A percentile compares a stretch with the other conserved stretches of the same genome.
These are phyloP conservation scores for Globisporangium uncinulatum DNA, from an alignment of 352 stramenopile species.

Conservation along the genomic window DNA sequence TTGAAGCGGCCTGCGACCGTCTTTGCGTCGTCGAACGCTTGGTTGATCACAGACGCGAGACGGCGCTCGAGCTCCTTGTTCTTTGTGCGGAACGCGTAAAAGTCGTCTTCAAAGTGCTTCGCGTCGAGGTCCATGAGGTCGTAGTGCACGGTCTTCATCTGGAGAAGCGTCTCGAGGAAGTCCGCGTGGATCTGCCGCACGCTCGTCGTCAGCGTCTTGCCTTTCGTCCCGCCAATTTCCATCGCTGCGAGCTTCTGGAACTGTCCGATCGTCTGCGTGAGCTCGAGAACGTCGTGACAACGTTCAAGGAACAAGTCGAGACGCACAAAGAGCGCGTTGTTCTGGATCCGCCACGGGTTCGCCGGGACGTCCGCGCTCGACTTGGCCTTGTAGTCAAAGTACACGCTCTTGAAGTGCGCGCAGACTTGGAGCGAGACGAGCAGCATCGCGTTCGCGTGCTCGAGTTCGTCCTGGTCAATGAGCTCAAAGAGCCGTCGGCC, in stretches of 20 bases:
- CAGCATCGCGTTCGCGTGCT: slow-evolving; percentile 70
- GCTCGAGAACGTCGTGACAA: slow-evolving; percentile 88
- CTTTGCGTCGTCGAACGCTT: slow-evolving; percentile 91
- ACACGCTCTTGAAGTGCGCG: slow-evolving; percentile 88
- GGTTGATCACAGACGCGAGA: slow-evolving; percentile 85
- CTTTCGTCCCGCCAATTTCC: slow-evolving; percentile 91
- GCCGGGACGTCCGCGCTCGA: slow-evolving; percentile 68
- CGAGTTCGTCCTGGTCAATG: slow-evolving; percentile 68
- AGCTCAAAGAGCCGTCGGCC: slow-evolving; percentile 78
- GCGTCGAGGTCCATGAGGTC: slow-evolving; percentile 88
- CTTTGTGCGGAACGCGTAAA: slow-evolving; percentile 85
- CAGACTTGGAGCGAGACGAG: slow-evolving; percentile 73
- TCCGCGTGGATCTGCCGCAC: slow-evolving; percentile 87
- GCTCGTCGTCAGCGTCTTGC: slow-evolving; percentile 88
- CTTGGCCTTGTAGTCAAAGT: slow-evolving; percentile 91
- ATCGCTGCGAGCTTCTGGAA: slow-evolving; percentile 86
- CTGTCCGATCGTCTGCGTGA: slow-evolving; percentile 87
- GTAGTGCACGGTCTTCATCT: slow-evolving; percentile 81
- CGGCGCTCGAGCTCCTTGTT: slow-evolving; percentile 88
- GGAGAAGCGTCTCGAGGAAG: slow-evolving; percentile 70
- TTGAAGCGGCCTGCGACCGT: slow-evolving; percentile 86
- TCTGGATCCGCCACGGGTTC: slow-evolving; percentile 89
- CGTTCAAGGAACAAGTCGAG: slow-evolving; percentile 89
- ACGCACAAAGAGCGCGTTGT: slow-evolving; percentile 89
- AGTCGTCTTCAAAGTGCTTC: slow-evolving; percentile 89